A percentile compares a stretch with the other conserved stretches of the same genome.
Evolutionary conservation across 2,329 filamentous ascomycete species (phyloP).

Genomic region (Didymella exigua): DNA sequence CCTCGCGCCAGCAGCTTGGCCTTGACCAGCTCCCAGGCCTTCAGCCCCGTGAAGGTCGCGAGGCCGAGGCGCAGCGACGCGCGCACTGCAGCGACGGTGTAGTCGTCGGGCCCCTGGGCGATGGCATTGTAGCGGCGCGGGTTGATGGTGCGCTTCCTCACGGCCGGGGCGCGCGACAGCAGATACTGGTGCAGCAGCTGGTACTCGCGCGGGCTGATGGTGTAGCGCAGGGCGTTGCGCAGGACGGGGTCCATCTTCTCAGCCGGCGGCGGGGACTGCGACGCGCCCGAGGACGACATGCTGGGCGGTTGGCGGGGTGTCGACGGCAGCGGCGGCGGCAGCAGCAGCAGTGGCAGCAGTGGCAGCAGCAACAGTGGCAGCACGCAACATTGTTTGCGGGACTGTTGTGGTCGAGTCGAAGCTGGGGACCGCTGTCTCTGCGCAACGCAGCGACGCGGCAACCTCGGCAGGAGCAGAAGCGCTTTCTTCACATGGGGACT

Average conservation of each 20-base stretch:
- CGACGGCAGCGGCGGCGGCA: constrained; percentile 10
- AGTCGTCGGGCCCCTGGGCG: constrained; percentile 54
- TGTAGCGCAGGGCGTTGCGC: constrained; percentile 85
- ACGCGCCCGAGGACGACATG: constrained; percentile 44
- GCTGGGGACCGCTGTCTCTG: constrained; percentile 15
- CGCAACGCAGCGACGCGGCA: neutral
- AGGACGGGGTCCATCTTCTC: constrained; percentile 69
- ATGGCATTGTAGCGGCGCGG: constrained; percentile 60
- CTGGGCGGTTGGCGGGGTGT: constrained; percentile 20
- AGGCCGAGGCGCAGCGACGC: constrained; percentile 54
- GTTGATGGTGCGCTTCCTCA: constrained; percentile 60
- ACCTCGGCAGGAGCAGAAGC: constrained; percentile 16
- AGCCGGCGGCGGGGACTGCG: constrained; percentile 35
- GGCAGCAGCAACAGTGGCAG: constrained; percentile 9
- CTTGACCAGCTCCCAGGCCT: constrained; percentile 54
- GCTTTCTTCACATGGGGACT: constrained; percentile 17
- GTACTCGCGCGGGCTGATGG: constrained; percentile 82
- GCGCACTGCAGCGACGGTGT: constrained; percentile 56
- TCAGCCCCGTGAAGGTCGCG: constrained; percentile 51
- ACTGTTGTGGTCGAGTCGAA: constrained; percentile 20
- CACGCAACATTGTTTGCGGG: constrained; percentile 26
- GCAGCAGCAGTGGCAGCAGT: too few species aligned
- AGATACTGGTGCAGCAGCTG: constrained; percentile 82
- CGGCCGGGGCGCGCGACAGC: constrained; percentile 70
- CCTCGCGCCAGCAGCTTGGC: constrained; percentile 46